phyloP scores from a whole-genome alignment of 805 yeast genomes.

The Starmera pachycereana region DNA sequence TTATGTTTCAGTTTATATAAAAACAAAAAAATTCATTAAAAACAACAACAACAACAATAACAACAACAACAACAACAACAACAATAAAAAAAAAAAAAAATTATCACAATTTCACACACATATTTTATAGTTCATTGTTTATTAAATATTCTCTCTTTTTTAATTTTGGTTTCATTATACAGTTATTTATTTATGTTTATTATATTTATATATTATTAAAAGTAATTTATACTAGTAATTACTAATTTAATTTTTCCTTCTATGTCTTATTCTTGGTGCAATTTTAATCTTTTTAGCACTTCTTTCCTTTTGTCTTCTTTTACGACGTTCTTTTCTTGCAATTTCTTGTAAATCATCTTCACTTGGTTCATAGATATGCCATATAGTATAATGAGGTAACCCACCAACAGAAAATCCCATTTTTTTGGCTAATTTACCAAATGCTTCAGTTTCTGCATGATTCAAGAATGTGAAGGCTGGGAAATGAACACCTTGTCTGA shows the following conservation, averaged over 20 bases:
- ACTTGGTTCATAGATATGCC: constrained; percentile 89
- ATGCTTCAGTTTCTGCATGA: constrained; percentile 85
- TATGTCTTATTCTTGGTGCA: constrained; percentile 2
- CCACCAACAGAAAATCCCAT: constrained; percentile 85
- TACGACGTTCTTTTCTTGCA: constrained; percentile 56
- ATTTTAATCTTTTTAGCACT: neutral
- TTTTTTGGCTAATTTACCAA: constrained; percentile 68
- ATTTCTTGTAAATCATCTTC: constrained; percentile 71
- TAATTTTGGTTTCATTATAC: neutral
- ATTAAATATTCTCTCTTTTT: neutral
- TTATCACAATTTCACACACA: no score
- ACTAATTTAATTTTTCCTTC: neutral
- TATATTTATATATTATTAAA: neutral
- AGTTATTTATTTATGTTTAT: neutral
- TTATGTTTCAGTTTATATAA: no score
- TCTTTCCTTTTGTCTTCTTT: constrained; percentile 31
- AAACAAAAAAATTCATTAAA: no score
- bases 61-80: no score
- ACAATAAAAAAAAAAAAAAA: no score
- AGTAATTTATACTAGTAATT: neutral
- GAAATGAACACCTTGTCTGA: constrained; percentile 72
- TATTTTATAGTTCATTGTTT: no score
- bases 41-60: no score
- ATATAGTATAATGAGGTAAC: constrained; percentile 77
- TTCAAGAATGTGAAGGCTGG: constrained; percentile 78